A percentile compares a stretch with the other conserved stretches of the same genome.
These are phyloP conservation scores for Chytriomyces sp. DNA, from an alignment of 192 early-diverging fungal species.

Conservation along the genomic window DNA sequence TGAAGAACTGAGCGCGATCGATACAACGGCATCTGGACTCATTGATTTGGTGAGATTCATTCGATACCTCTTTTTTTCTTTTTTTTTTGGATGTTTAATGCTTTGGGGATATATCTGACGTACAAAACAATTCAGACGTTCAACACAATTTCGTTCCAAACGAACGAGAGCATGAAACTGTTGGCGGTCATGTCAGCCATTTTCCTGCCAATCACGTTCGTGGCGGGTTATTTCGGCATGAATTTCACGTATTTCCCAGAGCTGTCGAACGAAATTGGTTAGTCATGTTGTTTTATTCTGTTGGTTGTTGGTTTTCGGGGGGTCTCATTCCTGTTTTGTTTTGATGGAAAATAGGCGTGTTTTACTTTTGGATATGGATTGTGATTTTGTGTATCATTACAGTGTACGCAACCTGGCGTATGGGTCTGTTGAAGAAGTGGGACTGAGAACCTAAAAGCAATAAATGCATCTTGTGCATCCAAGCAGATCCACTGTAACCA, in stretches of 20 bases:
- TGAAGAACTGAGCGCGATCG: slow-evolving; percentile 56
- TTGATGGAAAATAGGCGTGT: neutral
- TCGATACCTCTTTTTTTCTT: too few species aligned
- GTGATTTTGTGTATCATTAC: neutral
- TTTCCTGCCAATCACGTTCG: slow-evolving; percentile 62
- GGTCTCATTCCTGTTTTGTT: neutral
- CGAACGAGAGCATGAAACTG: slow-evolving; percentile 38
- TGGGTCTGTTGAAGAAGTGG: slow-evolving; percentile 5
- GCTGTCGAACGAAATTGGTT: neutral
- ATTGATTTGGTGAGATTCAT: slow-evolving; percentile 52
- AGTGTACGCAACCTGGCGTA: neutral
- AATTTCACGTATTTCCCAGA: slow-evolving; percentile 56
- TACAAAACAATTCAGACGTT: slow-evolving; percentile 24
- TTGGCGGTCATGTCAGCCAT: slow-evolving; percentile 39
- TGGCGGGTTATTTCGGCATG: slow-evolving; percentile 60
- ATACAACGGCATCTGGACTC: slow-evolving; percentile 46
- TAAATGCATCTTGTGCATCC: too few species aligned
- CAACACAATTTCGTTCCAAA: slow-evolving; percentile 25
- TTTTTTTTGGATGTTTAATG: slow-evolving; percentile 44
- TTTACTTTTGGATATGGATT: slow-evolving; percentile 15
- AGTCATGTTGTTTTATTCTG: neutral
- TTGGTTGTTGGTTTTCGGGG: neutral
- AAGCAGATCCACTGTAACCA: too few species aligned
- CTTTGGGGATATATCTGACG: slow-evolving; percentile 54
- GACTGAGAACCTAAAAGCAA: neutral